Evolutionary conservation across 352 stramenopile species (phyloP).

Genomic region (Blastocystis sp.): DNA sequence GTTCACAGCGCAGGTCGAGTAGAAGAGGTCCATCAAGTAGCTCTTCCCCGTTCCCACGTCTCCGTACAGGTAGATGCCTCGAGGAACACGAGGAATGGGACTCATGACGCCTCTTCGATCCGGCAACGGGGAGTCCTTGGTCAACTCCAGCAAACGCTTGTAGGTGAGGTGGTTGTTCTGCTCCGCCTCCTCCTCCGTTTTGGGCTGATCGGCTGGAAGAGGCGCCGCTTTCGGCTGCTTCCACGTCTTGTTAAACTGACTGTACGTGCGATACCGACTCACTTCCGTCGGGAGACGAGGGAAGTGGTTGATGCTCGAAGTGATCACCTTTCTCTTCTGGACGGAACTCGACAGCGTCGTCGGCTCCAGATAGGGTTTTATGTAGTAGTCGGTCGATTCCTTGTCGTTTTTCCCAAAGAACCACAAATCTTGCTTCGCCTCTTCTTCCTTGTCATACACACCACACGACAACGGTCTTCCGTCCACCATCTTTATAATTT

Average conservation of each 20-base stretch:
- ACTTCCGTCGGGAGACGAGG: conserved; percentile 69
- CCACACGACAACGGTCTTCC: conserved; percentile 56
- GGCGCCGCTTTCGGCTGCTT: conserved; percentile 20
- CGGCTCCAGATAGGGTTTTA: conserved; percentile 71
- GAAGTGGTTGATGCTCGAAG: conserved; percentile 41
- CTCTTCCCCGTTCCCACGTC: conserved; percentile 93
- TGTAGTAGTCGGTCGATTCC: conserved; percentile 18
- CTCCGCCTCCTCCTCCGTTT: neutral
- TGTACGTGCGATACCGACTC: conserved; percentile 65
- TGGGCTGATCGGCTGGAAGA: neutral
- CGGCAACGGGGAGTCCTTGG: neutral
- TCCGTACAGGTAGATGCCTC: conserved; percentile 91
- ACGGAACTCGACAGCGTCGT: conserved; percentile 52
- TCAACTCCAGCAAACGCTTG: conserved; percentile 8
- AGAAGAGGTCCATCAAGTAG: conserved; percentile 95
- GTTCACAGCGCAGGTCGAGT: conserved; percentile 75
- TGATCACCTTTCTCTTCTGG: conserved; percentile 55
- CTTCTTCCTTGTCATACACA: conserved; percentile 69
- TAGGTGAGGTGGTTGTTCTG: conserved; percentile 36
- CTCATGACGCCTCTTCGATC: conserved; percentile 32
- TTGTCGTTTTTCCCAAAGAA: conserved; percentile 33
- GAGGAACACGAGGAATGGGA: conserved; percentile 33
- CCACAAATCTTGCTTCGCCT: conserved; percentile 60
- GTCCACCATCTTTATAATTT: conserved; percentile 13
- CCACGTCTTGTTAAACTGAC: conserved; percentile 66